A percentile compares a stretch with the other conserved stretches of the same genome.
Evolutionary conservation across 768 basidiomycete genomes (phyloP).

Genomic region (Pleurotus ostreatus): DNA sequence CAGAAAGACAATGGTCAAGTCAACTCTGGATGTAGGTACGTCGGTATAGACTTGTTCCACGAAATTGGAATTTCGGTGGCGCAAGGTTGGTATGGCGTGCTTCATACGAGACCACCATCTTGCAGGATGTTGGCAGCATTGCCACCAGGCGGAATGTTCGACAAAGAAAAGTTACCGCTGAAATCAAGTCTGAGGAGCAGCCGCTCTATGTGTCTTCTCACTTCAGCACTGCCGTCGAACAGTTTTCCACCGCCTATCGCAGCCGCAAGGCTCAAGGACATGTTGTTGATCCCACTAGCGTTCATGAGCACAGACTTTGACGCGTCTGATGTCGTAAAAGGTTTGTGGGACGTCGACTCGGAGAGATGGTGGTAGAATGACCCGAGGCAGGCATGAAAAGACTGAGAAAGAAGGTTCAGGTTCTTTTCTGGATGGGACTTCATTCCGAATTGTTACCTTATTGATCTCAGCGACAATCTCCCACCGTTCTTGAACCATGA

Average conservation of each 20-base stretch:
- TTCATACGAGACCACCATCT: too few relatives aligned
- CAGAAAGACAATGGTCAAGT: too few relatives aligned
- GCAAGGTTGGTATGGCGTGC: too few relatives aligned
- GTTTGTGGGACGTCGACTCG: constrained; percentile 70
- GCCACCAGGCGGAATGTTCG: constrained; percentile 19
- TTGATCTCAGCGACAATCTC: constrained; percentile 71
- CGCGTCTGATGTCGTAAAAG: constrained; percentile 59
- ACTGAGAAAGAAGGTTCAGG: constrained; percentile 33
- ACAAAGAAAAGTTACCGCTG: constrained; percentile 69
- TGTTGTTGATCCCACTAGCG: constrained; percentile 38
- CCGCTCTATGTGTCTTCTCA: constrained; percentile 78
- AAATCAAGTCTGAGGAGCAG: constrained; percentile 81
- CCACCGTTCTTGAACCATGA: constrained; percentile 69
- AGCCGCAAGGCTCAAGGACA: not conserved
- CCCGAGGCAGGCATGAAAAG: constrained; percentile 59
- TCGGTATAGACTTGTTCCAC: too few relatives aligned
- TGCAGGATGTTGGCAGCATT: too few relatives aligned
- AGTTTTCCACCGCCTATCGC: constrained; percentile 35
- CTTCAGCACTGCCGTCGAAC: constrained; percentile 59
- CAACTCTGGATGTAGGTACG: too few relatives aligned
- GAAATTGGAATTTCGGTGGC: too few relatives aligned
- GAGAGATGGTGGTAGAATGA: constrained; percentile 82
- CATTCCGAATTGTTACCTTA: constrained; percentile 46
- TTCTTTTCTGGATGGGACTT: not conserved
- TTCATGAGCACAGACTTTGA: constrained; percentile 70